Evolutionary conservation across 257 asterid genomes (phyloP), one percentile per base, ranked within the genome.

Genomic region (Fraxinus pennsylvanica): DNA sequence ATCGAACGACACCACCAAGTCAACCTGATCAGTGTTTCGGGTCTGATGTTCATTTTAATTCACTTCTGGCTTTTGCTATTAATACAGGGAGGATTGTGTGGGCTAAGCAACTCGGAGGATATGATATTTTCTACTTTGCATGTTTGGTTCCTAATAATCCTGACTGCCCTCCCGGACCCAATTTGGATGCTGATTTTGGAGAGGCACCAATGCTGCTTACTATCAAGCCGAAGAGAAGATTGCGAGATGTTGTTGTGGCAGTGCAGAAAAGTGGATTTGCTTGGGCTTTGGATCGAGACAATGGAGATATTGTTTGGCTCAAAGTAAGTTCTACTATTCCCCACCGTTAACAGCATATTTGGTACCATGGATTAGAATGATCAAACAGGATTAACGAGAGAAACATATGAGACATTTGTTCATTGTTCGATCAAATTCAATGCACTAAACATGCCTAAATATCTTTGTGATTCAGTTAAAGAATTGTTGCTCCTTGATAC

Each of bases 221-320:
- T 0, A 84, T 92, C 0, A 1, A 27, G 0, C 59, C 79, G 0
- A 82, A 84, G 3, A 85, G 92, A 32, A 79, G 83, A 17, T 7
- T 47, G 17, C 85, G 84, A 0, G 94, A 92, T 9, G 87, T 91
- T 19, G 98, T 85, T 22, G 96, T 87, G 45, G 96, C 90, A 0
- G 97, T 88, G 68, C 95, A 91, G 76, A 92, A 91, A 30, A 91
- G 92, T 73, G 97, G 97, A 15, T 87, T 89, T n/a, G 89, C 91
- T 0, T 93, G 94, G 96, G 91, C 92, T 2, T 74, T 91, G 68
- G 97, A 90, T 77, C 96, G 94, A 0, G 81, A 50, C 73, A 68
- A 65, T 27, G 94, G 92, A 0, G 79, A 78, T 5, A 83, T 90
- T 21, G 91, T 84, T 30, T 92, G 96, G 92, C 47, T 77, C 74